These are phyloP conservation scores for Picocystis salinarum DNA, from an alignment of 139 green algal species.

Conservation along the genomic window DNA sequence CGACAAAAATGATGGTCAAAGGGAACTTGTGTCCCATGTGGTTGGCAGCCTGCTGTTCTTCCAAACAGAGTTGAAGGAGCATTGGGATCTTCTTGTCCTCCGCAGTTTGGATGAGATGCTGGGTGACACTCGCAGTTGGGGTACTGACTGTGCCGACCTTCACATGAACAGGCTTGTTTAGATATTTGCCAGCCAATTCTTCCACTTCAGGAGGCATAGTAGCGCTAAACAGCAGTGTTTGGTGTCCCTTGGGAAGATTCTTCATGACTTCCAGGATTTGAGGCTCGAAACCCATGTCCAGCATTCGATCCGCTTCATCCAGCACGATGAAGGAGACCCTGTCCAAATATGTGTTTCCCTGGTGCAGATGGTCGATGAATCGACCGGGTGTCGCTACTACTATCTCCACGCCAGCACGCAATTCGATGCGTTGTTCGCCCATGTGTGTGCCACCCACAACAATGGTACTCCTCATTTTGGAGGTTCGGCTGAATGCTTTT, in stretches of 20 bases:
- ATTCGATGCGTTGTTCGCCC: conserved; percentile 13
- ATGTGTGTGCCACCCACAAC: conserved; percentile 34
- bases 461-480: conserved; percentile 23
- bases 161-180: conserved; percentile 57
- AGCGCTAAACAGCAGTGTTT: conserved; percentile 56
- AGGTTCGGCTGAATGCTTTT: conserved; percentile 20
- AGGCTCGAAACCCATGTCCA: conserved; percentile 97
- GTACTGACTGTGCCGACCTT: conserved; percentile 43
- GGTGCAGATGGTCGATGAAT: conserved; percentile 82
- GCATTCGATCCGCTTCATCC: conserved; percentile 98
- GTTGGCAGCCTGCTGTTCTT: conserved; percentile 21
- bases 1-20: conserved; percentile 73
- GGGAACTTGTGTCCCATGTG: conserved; percentile 29
- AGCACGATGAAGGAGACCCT: conserved; percentile 56
- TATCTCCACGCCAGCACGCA: conserved; percentile 55
- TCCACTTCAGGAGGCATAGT: conserved; percentile 83
- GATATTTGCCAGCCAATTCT: no score
- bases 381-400: conserved; percentile 88
- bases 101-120: conserved; percentile 43
- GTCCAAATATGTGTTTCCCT: conserved; percentile 54
- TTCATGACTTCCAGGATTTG: conserved; percentile 56
- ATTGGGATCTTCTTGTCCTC: conserved; percentile 45
- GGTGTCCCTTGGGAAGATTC: conserved; percentile 10
- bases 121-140: conserved; percentile 54
- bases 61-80: conserved; percentile 33